Percentiles rank a stretch among this genome's conserved stretches.
Conservation (phyloP, 768 basidiomycete species). For the Termitomyces sp. region DNA sequence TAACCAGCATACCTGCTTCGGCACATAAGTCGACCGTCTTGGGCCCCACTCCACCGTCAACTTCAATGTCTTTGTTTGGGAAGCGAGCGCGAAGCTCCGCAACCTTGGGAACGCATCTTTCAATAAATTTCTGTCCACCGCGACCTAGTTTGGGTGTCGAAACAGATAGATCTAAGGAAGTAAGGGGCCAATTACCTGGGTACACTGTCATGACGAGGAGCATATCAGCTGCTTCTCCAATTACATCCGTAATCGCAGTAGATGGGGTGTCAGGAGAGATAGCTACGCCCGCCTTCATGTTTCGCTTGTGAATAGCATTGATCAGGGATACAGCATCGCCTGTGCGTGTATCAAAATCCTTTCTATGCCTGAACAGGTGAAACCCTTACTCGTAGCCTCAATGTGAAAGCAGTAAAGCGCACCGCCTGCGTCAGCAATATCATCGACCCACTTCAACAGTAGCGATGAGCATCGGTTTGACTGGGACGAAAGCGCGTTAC, state of each 20-base stretch:
- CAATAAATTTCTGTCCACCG: conserved; percentile 96
- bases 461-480: not conserved
- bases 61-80: conserved; percentile 94
- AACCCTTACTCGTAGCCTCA: conserved; percentile 79
- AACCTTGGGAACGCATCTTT: conserved; percentile 90
- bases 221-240: conserved; percentile 87
- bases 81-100: conserved; percentile 85
- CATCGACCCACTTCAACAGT: conserved; percentile 80
- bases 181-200: conserved; percentile 50
- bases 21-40: conserved; percentile 87
- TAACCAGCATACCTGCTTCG: conserved; percentile 65
- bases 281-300: conserved; percentile 94
- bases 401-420: conserved; percentile 95
- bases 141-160: conserved; percentile 46
- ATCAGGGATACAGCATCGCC: conserved; percentile 78
- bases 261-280: conserved; percentile 96
- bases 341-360: conserved; percentile 9
- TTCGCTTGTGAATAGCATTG: conserved; percentile 67
- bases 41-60: conserved; percentile 96
- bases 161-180: not conserved
- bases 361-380: not conserved
- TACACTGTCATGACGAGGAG: conserved; percentile 98
- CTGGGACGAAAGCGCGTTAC: conserved; percentile 29
- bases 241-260: conserved; percentile 77
- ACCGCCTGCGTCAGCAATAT: conserved; percentile 94